phyloP scores from a whole-genome alignment of 176 grass and related monocot species.

The Carex pumila region DNA sequence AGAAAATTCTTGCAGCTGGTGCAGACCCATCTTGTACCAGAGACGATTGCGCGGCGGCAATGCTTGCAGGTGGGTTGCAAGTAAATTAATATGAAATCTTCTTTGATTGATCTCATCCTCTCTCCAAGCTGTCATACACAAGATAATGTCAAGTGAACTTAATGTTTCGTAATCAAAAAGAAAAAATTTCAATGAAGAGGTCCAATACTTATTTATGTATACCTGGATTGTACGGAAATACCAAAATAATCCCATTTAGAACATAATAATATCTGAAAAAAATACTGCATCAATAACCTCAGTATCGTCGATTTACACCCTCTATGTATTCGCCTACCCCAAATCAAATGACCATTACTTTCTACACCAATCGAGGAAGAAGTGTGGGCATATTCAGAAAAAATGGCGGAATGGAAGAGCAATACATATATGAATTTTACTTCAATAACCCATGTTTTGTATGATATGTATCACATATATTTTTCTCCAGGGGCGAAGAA shows the following conservation, averaged over 20 bases:
- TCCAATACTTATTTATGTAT: background rate
- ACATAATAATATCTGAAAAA: background rate
- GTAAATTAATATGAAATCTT: slow-evolving; percentile 87
- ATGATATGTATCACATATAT: background rate
- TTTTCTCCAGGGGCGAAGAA: background rate
- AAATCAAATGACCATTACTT: background rate
- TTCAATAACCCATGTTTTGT: background rate
- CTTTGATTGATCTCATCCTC: slow-evolving; percentile 71
- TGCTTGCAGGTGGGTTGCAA: slow-evolving; percentile 84
- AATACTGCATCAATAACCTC: background rate
- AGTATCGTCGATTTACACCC: background rate
- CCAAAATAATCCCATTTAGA: background rate
- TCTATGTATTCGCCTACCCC: background rate
- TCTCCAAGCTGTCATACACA: slow-evolving; percentile 65
- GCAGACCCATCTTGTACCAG: slow-evolving; percentile 70
- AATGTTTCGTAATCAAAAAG: background rate
- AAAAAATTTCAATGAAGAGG: background rate
- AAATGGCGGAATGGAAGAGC: background rate
- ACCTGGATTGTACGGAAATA: background rate
- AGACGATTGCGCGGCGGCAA: slow-evolving; percentile 58
- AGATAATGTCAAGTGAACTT: background rate
- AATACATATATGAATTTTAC: background rate
- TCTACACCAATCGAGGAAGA: background rate
- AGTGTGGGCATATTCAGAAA: background rate
- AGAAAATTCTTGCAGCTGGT: slow-evolving; percentile 74